Base-by-base conservation (phyloP, 495 filamentous ascomycete genomes). In the Patellaria atrata region DNA sequence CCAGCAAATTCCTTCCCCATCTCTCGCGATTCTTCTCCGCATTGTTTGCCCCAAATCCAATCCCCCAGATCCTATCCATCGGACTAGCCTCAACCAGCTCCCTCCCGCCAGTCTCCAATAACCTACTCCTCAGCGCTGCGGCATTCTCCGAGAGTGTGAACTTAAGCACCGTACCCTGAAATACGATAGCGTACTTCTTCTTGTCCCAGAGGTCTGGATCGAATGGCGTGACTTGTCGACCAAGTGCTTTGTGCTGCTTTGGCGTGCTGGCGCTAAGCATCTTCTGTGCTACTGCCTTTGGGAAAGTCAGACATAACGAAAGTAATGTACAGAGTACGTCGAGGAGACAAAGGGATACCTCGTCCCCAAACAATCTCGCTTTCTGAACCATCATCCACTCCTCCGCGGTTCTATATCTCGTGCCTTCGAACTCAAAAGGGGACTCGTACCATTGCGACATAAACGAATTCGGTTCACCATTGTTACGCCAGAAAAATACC, bases 1-100 rank as follows among this genome's bases (percentile, higher is more conserved):
- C 77, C 41, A 82, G 47, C 39, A 80, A 48, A 56, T 82, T 83
- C 55, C 66, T 36, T 27, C 78, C 77, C 77, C 78, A 82, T 25
- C 54, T 42, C 13, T 48, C 43, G 17, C 68, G 57, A 40, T 57
- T 66, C 6, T 11, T 34, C 33, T 50, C 59, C 0, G 72, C 74
- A 41, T 61, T 59, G 18, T 45, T 55, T 20, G 60, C 61, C 1
- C 43, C 53, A 50, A 71, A 77, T 9, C 77, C 77, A 21, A 82
- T 53, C 5, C 77, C 77, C 77, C 76, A 82, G 35, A 79, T 67
- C 17, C 58, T 45, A 54, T 82, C 75, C 35, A 52, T 60, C 27
- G 75, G 72, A 5, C 57, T 61, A 22, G 62, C 60, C 56, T 65
- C 10, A 10, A 77, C 67, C 4, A 79, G 31, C 51, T 72, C 65